Evolutionary conservation across 495 filamentous ascomycete genomes (phyloP).

Genomic region (Staphylotrichum longicolle): DNA sequence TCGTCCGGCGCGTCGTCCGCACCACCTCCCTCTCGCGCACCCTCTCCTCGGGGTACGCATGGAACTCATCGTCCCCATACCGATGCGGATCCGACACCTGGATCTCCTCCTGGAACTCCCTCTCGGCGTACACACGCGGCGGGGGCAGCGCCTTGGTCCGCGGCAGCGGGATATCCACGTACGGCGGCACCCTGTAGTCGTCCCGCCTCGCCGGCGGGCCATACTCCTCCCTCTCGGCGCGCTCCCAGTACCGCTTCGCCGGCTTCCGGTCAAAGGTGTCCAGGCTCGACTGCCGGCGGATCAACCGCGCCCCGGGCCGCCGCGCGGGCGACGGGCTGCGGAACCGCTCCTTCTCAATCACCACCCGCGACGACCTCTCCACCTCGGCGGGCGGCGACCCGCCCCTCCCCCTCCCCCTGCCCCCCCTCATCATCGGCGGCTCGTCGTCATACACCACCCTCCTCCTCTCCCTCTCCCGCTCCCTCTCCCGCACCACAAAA

Average conservation of each 20-base stretch:
- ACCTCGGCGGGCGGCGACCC: too few species aligned
- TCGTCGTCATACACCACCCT: conserved; percentile 31
- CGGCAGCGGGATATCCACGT: conserved; percentile 56
- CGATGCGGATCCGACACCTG: conserved; percentile 63
- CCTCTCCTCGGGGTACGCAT: conserved; percentile 54
- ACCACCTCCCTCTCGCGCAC: conserved; percentile 51
- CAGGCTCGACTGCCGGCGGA: conserved; percentile 47
- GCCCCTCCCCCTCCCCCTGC: too few species aligned
- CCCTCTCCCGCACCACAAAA: conserved; percentile 5
- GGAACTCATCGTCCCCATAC: conserved; percentile 67
- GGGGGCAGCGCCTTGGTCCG: conserved; percentile 45
- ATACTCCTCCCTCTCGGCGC: conserved; percentile 42
- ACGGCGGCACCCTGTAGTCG: conserved; percentile 47
- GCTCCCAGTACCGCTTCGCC: conserved; percentile 43
- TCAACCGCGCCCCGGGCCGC: conserved; percentile 29
- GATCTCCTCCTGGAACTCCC: conserved; percentile 57
- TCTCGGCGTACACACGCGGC: conserved; percentile 51
- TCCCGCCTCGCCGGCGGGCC: conserved; percentile 36
- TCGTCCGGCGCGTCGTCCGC: conserved; percentile 36
- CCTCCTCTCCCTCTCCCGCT: not conserved
- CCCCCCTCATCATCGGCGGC: conserved; percentile 15
- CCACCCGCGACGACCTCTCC: conserved; percentile 26
- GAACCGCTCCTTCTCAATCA: conserved; percentile 37
- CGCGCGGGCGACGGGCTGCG: conserved; percentile 40
- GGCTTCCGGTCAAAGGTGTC: conserved; percentile 53